Conservation (phyloP, 805 yeast species). For the Metschnikowia peoriensis region DNA sequence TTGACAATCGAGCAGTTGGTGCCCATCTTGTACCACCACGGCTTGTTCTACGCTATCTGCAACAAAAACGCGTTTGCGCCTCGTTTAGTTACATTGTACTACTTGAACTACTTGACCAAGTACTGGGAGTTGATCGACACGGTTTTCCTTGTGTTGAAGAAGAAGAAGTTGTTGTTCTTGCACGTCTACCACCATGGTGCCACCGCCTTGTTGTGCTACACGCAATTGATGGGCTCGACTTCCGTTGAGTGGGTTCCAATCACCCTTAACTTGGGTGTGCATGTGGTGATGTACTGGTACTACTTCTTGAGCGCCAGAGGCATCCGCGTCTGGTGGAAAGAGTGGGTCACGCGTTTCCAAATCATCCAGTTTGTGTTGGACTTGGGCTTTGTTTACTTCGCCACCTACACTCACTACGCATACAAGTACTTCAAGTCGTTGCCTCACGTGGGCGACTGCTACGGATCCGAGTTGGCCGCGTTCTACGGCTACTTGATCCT, state of each 20-base stretch:
- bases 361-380: slow-evolving; percentile 91
- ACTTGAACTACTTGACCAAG: slow-evolving; percentile 88
- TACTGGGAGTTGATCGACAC: slow-evolving; percentile 89
- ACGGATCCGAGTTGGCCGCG: slow-evolving; percentile 93
- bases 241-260: slow-evolving; percentile 96
- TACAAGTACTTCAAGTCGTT: slow-evolving; percentile 57
- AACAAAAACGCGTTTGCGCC: slow-evolving; percentile 76
- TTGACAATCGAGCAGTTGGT: slow-evolving; percentile 81
- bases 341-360: slow-evolving; percentile 97
- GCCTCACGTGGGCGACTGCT: slow-evolving; percentile 78
- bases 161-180: slow-evolving; percentile 86
- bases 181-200: slow-evolving; percentile 99
- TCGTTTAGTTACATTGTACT: slow-evolving; percentile 78
- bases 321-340: slow-evolving; percentile 98
- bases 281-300: slow-evolving; percentile 97
- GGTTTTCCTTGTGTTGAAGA: slow-evolving; percentile 83
- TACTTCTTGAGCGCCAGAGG: slow-evolving; percentile 92
- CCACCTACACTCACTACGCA: slow-evolving; percentile 88
- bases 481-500: slow-evolving; percentile 84
- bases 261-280: slow-evolving; percentile 83
- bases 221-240: slow-evolving; percentile 87
- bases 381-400: slow-evolving; percentile 86
- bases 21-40: slow-evolving; percentile 73
- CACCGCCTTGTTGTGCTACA: slow-evolving; percentile 90
- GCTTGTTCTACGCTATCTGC: slow-evolving; percentile 83